Conservation (phyloP, 805 yeast genomes). For the Ogataea corticis region DNA sequence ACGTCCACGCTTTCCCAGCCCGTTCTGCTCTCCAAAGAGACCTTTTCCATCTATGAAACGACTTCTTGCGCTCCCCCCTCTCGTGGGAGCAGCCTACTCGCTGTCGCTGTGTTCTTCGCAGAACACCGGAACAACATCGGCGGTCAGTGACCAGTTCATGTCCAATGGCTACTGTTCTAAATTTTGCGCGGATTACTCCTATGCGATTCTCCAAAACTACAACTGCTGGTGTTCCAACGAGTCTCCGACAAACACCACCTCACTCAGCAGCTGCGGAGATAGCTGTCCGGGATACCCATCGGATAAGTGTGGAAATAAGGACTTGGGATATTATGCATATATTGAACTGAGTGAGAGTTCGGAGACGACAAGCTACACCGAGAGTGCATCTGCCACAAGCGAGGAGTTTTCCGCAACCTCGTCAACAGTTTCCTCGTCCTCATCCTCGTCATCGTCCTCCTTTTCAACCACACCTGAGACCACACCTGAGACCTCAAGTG, state of each 20-base stretch:
- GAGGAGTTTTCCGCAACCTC: not conserved
- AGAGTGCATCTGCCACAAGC: too few species aligned
- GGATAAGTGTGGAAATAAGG: slow-evolving; percentile 41
- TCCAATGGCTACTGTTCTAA: slow-evolving; percentile 46
- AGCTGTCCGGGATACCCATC: slow-evolving; percentile 47
- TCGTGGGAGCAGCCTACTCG: not conserved
- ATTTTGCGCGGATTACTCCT: slow-evolving; percentile 40
- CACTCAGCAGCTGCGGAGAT: slow-evolving; percentile 35
- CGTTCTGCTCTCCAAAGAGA: too few species aligned
- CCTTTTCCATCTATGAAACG: too few species aligned
- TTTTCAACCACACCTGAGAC: slow-evolving; percentile 6
- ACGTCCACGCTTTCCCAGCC: too few species aligned
- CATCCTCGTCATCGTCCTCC: slow-evolving; percentile 1
- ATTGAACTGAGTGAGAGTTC: slow-evolving; percentile 10
- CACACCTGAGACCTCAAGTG: too few species aligned
- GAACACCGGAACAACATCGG: slow-evolving; percentile 25
- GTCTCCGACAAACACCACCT: slow-evolving; percentile 40
- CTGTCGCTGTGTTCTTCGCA: slow-evolving; percentile 29
- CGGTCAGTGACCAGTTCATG: slow-evolving; percentile 19
- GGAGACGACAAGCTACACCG: too few species aligned
- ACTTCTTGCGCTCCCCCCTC: not conserved
- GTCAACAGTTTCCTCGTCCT: not conserved
- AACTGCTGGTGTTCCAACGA: slow-evolving; percentile 52
- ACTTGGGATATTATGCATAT: slow-evolving; percentile 26
- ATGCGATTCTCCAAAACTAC: slow-evolving; percentile 45